Evolutionary conservation across 179 eudicot species (phyloP).

Genomic region (Actinidia chinensis): DNA sequence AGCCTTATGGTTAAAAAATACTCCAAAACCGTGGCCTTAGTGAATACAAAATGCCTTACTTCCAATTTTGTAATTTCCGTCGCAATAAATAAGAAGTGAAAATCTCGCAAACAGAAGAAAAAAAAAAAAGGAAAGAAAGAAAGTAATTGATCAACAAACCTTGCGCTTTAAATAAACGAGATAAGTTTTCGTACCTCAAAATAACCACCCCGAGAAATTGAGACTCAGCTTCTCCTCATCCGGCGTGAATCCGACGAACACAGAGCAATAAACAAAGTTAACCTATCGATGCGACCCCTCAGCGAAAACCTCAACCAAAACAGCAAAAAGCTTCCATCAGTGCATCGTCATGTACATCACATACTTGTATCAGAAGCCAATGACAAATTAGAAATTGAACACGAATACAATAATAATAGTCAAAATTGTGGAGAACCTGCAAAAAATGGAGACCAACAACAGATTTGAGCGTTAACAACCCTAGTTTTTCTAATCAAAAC

Average conservation of each 20-base stretch:
- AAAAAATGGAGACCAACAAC: neutral
- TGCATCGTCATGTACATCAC: no score
- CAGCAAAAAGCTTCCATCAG: neutral
- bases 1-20: no score
- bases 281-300: neutral
- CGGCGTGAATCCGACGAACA: constrained; percentile 6
- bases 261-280: neutral
- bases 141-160: no score
- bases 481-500: neutral
- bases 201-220: neutral
- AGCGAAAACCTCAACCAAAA: neutral
- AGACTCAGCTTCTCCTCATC: constrained; percentile 7
- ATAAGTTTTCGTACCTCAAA: neutral
- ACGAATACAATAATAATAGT: neutral
- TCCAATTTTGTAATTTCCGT: no score
- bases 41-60: no score
- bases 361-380: neutral
- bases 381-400: neutral
- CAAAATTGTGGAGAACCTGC: neutral
- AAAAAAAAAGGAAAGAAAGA: neutral
- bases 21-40: neutral
- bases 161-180: neutral
- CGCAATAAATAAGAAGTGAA: no score
- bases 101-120: no score
- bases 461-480: neutral